Evolutionary conservation across 192 early-diverging fungal genomes (phyloP), one percentile per base, ranked within the genome.

Genomic region (Mortierella claussenii): DNA sequence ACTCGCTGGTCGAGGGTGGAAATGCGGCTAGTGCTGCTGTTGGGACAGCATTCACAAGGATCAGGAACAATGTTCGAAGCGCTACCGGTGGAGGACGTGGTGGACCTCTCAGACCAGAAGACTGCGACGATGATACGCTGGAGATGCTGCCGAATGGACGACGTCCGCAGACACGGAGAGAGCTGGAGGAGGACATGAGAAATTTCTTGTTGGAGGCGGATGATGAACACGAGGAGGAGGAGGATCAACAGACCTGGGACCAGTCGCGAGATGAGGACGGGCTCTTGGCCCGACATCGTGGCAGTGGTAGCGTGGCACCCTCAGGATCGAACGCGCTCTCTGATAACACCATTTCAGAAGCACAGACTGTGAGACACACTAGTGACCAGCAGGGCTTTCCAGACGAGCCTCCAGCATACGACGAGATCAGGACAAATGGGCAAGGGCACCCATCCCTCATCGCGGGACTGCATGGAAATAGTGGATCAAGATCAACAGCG

Each of bases 91-190:
- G 49, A 13, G 57, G 49, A 13, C 51, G 26, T n/a, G 40, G 37
- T 32, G 52, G 48, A 12, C 23, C 47, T 26, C 11, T 32, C 2
- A 27, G 55, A 18, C 62, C 57, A 24, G 70, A 76, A 26, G 73
- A 67, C 18, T 66, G 65, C 44, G 59, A 63, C 43, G 73, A 76
- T 27, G 73, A 76, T 31, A 50, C 46, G 15, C 27, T 76, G 18
- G 73, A 76, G 59, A 76, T 76, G 73, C 54, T 76, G 28, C 73
- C 73, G 20, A 76, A 67, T 47, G 73, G 73, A 32, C 73, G 73
- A 11, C 56, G 73, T 12, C 18, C 46, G n/a, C 73, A 76, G 40
- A 67, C 73, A 8, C 40, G 73, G 33, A 59, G 73, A 15, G 73
- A 76, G 26, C 31, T 76, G 37, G 73, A 76, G 53, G 73, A 58